Evolutionary conservation across 805 yeast genomes (phyloP).

Genomic region (Ogataea neopini): DNA sequence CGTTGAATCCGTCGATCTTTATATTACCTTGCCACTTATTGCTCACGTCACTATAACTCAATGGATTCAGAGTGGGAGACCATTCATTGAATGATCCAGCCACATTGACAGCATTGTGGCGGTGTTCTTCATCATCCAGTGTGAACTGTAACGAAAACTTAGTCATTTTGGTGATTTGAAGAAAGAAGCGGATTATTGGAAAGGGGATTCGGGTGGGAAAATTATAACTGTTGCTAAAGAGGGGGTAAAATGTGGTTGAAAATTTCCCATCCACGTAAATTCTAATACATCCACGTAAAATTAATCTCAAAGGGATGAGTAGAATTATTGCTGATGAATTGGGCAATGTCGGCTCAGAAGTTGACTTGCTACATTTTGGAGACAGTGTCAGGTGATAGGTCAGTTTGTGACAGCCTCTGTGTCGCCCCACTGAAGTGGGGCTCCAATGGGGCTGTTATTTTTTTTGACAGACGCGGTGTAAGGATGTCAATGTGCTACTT

Average conservation of each 20-base stretch:
- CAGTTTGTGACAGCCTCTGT: background rate
- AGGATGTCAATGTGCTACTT: too few relatives aligned
- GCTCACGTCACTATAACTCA: slow-evolving; percentile 6
- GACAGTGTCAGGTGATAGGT: background rate
- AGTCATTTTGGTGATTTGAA: background rate
- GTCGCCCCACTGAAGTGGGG: background rate
- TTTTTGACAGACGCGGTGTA: background rate
- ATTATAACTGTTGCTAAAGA: background rate
- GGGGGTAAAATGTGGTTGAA: background rate
- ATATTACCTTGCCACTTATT: slow-evolving; percentile 14
- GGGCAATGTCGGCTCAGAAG: too few relatives aligned
- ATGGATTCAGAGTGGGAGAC: slow-evolving; percentile 13
- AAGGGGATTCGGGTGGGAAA: background rate
- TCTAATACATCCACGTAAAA: too few relatives aligned
- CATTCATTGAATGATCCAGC: slow-evolving; percentile 29
- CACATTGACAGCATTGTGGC: slow-evolving; percentile 14
- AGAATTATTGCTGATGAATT: too few relatives aligned
- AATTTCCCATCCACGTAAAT: background rate
- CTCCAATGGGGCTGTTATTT: background rate
- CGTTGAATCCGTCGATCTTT: background rate
- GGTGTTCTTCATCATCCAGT: slow-evolving; percentile 19
- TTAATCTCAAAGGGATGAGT: too few relatives aligned
- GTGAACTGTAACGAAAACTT: slow-evolving; percentile 12
- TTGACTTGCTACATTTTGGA: background rate
- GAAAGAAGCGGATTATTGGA: background rate